phyloP scores from a whole-genome alignment of 2,329 filamentous ascomycete species.

The Waltergamsia citrina region DNA sequence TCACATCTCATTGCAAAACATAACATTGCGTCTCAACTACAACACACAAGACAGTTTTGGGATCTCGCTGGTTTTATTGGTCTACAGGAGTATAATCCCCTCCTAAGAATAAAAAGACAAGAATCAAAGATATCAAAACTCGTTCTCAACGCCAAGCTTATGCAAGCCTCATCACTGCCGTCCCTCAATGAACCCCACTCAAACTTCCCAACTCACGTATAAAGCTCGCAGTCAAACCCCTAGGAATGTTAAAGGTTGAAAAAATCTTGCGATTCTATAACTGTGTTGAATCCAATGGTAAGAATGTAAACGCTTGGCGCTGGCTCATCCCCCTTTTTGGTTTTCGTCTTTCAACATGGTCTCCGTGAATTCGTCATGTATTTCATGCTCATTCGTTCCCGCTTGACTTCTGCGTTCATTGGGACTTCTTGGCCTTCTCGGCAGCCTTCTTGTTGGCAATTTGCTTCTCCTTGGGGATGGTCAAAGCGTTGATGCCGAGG shows the following conservation, averaged over 20 bases:
- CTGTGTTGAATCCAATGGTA: neutral
- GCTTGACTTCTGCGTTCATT: slow-evolving; percentile 10
- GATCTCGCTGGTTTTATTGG: no score
- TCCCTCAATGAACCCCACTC: no score
- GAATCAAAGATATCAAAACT: no score
- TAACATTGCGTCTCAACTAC: no score
- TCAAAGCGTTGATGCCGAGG: slow-evolving; percentile 89
- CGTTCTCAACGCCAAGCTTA: no score
- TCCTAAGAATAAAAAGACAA: no score
- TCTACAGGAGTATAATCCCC: neutral
- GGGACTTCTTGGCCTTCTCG: slow-evolving; percentile 22
- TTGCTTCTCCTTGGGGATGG: slow-evolving; percentile 61
- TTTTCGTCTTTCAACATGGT: neutral
- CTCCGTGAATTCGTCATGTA: neutral
- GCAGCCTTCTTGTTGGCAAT: slow-evolving; percentile 39
- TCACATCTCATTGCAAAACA: no score
- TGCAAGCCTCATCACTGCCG: no score
- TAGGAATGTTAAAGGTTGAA: neutral
- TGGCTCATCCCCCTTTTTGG: neutral
- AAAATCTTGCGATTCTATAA: neutral
- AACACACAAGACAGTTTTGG: no score
- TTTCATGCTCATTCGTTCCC: neutral
- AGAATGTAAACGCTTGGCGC: neutral
- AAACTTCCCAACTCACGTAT: no score
- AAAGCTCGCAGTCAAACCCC: no score